Conservation (phyloP, 192 early-diverging fungal genomes). For the Coemansia sp. region DNA sequence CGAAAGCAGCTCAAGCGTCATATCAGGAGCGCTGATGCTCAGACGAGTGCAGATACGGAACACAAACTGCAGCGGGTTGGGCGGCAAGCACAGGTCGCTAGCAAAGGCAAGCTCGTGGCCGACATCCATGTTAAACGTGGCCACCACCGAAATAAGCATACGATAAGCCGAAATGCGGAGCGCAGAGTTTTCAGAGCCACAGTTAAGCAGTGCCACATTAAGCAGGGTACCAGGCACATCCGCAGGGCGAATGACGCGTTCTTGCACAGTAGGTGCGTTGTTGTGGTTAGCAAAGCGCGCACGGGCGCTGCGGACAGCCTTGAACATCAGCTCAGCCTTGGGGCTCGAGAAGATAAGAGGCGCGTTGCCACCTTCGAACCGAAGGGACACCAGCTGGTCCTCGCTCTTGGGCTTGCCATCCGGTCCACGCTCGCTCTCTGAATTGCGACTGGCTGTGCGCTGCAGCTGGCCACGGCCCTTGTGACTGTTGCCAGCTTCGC, state of each 20-base stretch:
- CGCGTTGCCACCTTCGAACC: conserved; percentile 69
- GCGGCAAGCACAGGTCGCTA: conserved; percentile 84
- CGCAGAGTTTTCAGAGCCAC: conserved; percentile 78
- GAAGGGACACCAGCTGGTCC: conserved; percentile 75
- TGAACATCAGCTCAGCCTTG: conserved; percentile 68
- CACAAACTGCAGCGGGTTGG: conserved; percentile 86
- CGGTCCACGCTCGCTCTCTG: conserved; percentile 37
- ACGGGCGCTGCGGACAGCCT: conserved; percentile 73
- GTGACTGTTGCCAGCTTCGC: conserved; percentile 9
- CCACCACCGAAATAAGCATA: conserved; percentile 80
- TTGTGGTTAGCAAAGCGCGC: conserved; percentile 64
- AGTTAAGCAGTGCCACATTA: conserved; percentile 90
- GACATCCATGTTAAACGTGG: conserved; percentile 83
- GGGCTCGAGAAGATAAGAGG: conserved; percentile 71
- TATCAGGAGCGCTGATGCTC: conserved; percentile 69
- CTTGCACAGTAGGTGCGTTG: conserved; percentile 58
- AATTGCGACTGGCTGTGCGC: conserved; percentile 56
- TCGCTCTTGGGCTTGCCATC: conserved; percentile 17
- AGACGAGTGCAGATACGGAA: conserved; percentile 79
- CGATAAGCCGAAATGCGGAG: conserved; percentile 87
- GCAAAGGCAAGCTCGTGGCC: conserved; percentile 78
- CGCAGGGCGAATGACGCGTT: conserved; percentile 77
- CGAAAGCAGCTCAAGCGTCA: conserved; percentile 87
- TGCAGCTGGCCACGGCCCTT: conserved; percentile 39
- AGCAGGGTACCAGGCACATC: conserved; percentile 91